Evolutionary conservation across 371 early-diverging fungal species (phyloP), one percentile per base, ranked within the genome.

Genomic region (Umbelopsis sp.): DNA sequence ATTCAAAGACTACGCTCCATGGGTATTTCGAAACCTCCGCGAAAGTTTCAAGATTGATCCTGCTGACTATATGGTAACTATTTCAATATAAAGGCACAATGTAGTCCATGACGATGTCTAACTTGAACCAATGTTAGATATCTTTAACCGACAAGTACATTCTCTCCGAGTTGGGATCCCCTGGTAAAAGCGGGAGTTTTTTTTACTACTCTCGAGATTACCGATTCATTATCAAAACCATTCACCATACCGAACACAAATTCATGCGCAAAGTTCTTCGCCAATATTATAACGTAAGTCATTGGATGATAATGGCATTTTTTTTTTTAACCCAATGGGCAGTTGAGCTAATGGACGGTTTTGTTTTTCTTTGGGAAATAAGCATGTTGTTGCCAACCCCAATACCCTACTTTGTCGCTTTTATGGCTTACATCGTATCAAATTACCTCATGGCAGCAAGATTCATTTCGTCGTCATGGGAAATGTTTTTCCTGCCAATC

Each of bases 391-490:
- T 70, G 77, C 87, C 62, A 93, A 98, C 70, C 98, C 97, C n/a
- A 87, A 98, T 76, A 97, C 99, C 2, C 84, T 97, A 20, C 80
- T 98, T 0, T 94, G 93, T 68, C 91, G 98, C 44, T 94, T 96
- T 70, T 97, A 94, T 77, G 98, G 98, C 9, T 78, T 99, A 29
- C 97, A 98, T 75, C 91, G 99, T 48, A 95, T 98, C 70, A 97
- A 97, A 82, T 80, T 96, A 62, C 97, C 97, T 10, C 92, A 91
- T 51, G 91, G 94, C 44, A 82, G 89, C 50, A 97, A 97, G 79
- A 94, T 97, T 45, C 97, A 98, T 77, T 99, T 99, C 81, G 94
- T 99, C 14, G 97, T 99, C 44, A 99, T 99, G 99, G 96, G 94
- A 66, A 99, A 99, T 73, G 94, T 98, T 18, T 92, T 97, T 76